Conservation (phyloP, 2,329 filamentous ascomycete species). For the Mollisia scopiformis region DNA sequence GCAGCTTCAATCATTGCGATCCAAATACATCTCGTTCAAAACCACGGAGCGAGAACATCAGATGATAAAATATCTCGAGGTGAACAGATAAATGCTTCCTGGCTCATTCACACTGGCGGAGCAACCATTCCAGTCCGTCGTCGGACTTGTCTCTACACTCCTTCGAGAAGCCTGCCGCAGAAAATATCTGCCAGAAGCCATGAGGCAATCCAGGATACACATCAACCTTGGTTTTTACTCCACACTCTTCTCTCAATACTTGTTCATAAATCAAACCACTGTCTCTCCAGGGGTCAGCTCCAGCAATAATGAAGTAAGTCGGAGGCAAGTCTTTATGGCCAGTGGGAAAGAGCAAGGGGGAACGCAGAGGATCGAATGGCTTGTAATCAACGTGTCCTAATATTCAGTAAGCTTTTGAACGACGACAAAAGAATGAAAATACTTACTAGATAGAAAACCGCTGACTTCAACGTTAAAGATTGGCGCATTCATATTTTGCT, state of each 20-base stretch:
- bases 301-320: not conserved
- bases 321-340: conserved; percentile 1
- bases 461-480: not conserved
- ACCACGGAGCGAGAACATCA: no score
- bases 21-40: no score
- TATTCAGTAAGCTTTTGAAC: not conserved
- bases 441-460: not conserved
- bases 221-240: conserved; percentile 30
- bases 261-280: conserved; percentile 5
- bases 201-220: conserved; percentile 38
- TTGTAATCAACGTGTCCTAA: not conserved
- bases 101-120: not conserved
- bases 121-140: not conserved
- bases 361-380: not conserved
- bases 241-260: conserved; percentile 1
- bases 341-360: not conserved
- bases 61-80: no score
- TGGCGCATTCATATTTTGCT: conserved; percentile 9
- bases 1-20: no score
- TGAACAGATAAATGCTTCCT: no score
- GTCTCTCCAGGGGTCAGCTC: conserved; percentile 4
- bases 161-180: not conserved
- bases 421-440: not conserved
- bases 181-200: conserved; percentile 26
- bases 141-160: not conserved